Conservation (phyloP, 208 protist species). For the Naegleria lovaniensis region DNA sequence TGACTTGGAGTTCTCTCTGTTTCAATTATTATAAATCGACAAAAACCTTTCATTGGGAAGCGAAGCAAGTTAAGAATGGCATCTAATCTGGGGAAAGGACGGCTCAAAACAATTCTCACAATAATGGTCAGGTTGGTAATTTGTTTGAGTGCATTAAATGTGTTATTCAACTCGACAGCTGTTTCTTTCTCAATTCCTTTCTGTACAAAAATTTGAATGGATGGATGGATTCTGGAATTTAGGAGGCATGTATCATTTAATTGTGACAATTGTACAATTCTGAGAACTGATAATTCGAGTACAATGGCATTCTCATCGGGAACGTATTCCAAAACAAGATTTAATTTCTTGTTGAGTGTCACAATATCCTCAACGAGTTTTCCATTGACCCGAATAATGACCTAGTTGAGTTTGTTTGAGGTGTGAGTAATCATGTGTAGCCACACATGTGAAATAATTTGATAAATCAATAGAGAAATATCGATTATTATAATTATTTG, state of each 20-base stretch:
- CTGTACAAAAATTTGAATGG: not conserved
- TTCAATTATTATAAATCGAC: slow-evolving; percentile 19
- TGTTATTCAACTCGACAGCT: not conserved
- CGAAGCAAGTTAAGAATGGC: not conserved
- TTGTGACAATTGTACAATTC: not conserved
- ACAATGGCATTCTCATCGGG: not conserved
- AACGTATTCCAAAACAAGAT: not conserved
- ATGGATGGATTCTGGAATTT: not conserved
- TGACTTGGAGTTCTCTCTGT: slow-evolving; percentile 18
- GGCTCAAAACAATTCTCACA: not conserved
- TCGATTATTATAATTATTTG: not conserved
- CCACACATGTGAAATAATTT: too few species aligned
- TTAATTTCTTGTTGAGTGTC: not conserved
- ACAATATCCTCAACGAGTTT: not conserved
- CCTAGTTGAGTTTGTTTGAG: not conserved
- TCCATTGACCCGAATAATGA: not conserved
- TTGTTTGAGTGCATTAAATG: not conserved
- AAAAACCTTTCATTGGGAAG: not conserved
- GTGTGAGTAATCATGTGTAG: too few species aligned
- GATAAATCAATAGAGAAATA: too few species aligned
- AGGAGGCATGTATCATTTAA: not conserved
- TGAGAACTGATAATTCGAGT: not conserved
- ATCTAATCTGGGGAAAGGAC: not conserved
- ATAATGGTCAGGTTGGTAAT: not conserved
- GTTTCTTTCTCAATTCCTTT: not conserved